Percentiles rank a stretch among this genome's conserved stretches.
These are phyloP conservation scores for Lasiosphaeria hispida DNA, from an alignment of 495 filamentous ascomycete species.

Conservation along the genomic window DNA sequence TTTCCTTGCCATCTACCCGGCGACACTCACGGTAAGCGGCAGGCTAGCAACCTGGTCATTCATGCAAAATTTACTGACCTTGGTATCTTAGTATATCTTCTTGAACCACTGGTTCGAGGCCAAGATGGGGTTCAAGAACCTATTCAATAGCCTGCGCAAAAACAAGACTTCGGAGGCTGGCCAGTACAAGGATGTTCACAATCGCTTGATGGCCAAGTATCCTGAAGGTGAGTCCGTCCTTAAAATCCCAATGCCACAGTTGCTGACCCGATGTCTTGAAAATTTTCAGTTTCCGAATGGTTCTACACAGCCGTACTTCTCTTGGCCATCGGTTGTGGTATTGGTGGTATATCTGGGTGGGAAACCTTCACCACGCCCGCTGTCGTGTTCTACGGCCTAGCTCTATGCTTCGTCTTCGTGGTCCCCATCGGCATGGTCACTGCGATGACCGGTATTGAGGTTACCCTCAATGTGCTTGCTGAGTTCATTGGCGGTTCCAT, in stretches of 20 bases:
- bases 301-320: conserved; percentile 34
- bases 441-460: conserved; percentile 40
- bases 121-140: conserved; percentile 31
- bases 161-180: conserved; percentile 13
- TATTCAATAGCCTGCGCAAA: conserved; percentile 29
- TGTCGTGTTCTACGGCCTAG: conserved; percentile 39
- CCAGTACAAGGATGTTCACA: conserved; percentile 37
- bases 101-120: conserved; percentile 41
- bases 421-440: conserved; percentile 39
- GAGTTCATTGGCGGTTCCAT: conserved; percentile 41
- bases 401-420: conserved; percentile 38
- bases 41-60: too few relatives aligned
- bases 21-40: conserved; percentile 25
- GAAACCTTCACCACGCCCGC: conserved; percentile 37
- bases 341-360: conserved; percentile 33
- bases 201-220: conserved; percentile 37
- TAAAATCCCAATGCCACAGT: too few relatives aligned
- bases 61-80: background rate
- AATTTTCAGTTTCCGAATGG: conserved; percentile 32
- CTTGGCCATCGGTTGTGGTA: conserved; percentile 30
- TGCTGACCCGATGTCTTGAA: background rate
- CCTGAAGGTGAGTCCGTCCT: conserved; percentile 22
- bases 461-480: conserved; percentile 37
- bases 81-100: conserved; percentile 21
- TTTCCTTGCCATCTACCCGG: conserved; percentile 41